Evolutionary conservation across 1,284 basidiomycete species (phyloP).

Genomic region (Uromyces viciae-fabae): DNA sequence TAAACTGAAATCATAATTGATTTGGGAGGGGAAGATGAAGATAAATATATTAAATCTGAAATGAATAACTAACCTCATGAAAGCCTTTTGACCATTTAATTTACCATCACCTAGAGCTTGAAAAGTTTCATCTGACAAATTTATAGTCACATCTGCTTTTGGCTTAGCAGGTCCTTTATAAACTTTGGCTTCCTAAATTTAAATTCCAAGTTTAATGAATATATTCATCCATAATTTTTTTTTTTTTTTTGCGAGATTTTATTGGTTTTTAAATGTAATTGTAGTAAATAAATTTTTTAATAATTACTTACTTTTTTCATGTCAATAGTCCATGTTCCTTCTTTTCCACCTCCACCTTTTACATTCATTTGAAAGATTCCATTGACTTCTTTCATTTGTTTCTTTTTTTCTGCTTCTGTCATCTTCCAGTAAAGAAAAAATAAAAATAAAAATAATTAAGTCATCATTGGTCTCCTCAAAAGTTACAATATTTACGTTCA

Average conservation of each 20-base stretch:
- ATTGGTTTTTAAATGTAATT: not conserved
- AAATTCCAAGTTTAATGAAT: too few relatives aligned
- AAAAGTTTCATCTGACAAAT: conserved; percentile 60
- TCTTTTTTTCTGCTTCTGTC: conserved; percentile 31
- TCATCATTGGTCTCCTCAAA: too few relatives aligned
- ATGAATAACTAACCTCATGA: conserved; percentile 39
- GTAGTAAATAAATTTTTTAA: too few relatives aligned
- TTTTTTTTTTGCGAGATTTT: too few relatives aligned
- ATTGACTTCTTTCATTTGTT: conserved; percentile 57
- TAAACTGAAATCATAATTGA: too few relatives aligned
- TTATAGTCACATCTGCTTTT: conserved; percentile 67
- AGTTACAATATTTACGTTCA: too few relatives aligned
- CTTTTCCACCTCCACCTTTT: conserved; percentile 71
- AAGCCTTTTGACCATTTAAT: conserved; percentile 69
- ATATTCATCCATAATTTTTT: too few relatives aligned
- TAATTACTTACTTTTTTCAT: conserved; percentile 68
- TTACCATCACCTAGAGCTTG: conserved; percentile 61
- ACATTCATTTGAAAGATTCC: conserved; percentile 85
- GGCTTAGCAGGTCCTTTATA: conserved; percentile 70
- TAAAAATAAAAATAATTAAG: not conserved
- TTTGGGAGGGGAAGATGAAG: too few relatives aligned
- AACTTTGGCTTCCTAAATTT: conserved; percentile 63
- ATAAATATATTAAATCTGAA: conserved; percentile 64
- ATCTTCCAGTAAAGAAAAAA: not conserved
- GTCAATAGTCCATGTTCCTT: conserved; percentile 75